Evolutionary conservation across 2,329 filamentous ascomycete genomes (phyloP), one percentile per base, ranked within the genome.

Genomic region (Chrysoporthe puriensis): DNA sequence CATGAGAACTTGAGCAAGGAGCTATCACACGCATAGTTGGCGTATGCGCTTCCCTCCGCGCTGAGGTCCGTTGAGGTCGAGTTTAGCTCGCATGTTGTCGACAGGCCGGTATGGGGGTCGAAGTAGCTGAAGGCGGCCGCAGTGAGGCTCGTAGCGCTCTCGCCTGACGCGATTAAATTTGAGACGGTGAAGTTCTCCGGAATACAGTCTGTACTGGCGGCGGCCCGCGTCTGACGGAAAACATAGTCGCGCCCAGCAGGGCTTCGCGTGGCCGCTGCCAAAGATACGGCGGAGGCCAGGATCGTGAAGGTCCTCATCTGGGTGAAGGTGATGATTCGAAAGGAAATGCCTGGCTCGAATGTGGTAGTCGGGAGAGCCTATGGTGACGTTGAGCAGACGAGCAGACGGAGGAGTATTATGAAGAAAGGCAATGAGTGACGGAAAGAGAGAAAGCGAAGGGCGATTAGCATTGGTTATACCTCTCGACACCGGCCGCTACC

Each of bases 81-180:
- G 73, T 85, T 83, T 73, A 77, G 79, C 48, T 77, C 74, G 74
- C 84, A 86, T 1, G 70, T 68, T 11, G 82, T 83, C n/a, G 73
- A 72, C 60, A 82, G 73, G 2, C 72, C 70, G 21, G 82, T 84
- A n/a, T 72, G 74, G 13, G 73, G 60, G 71, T 85, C 82, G 50
- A 73, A 62, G 73, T 79, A 85, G 62, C 68, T 73, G 70, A 85
- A 85, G 64, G 77, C 71, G 69, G 81, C 73, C 8, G 73, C 73
- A 21, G 73, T 78, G 66, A 78, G 71, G 34, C 43, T 65, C n/a
- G 77, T 16, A 73, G 72, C 9, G 68, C 69, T 58, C 3, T 50
- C 34, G 43, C 63, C 63, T 71, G 72, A 76, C 43, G 73, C 68
- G 18, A 65, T 57, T 60, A 85, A 82, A 68, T 80, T 70, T 32